Evolutionary conservation across 257 asterid genomes (phyloP).

Genomic region (Plantago elongata): DNA sequence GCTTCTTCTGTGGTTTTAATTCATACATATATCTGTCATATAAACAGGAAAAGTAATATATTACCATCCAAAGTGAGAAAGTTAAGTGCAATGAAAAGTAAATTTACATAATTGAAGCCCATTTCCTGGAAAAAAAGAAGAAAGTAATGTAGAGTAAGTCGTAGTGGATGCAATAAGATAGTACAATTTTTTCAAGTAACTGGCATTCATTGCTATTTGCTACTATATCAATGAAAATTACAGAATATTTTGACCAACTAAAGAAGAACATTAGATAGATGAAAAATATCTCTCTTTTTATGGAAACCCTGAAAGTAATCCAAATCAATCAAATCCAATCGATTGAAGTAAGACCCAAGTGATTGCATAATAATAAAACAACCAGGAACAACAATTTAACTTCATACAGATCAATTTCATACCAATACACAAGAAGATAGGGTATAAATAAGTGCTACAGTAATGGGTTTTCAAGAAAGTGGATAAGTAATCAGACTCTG

Average conservation of each 20-base stretch:
- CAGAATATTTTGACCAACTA: no score
- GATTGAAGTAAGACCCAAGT: neutral
- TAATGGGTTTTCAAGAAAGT: neutral
- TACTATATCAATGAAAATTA: no score
- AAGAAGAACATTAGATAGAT: no score
- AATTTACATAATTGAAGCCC: neutral
- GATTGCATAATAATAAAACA: slow-evolving; percentile 1
- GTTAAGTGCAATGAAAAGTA: neutral
- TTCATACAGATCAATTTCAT: neutral
- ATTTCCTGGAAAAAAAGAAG: slow-evolving; percentile 4
- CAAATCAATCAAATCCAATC: neutral
- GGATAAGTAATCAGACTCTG: neutral
- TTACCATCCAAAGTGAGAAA: slow-evolving; percentile 5
- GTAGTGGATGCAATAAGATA: no score
- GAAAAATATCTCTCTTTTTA: no score
- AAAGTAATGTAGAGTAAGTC: neutral
- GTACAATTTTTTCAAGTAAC: neutral
- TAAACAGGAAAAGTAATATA: neutral
- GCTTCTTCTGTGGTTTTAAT: neutral
- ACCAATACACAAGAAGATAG: neutral
- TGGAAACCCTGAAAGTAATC: neutral
- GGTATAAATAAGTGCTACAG: neutral
- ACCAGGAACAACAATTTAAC: neutral
- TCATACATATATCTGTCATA: neutral
- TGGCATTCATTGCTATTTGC: neutral